A percentile compares a stretch with the other conserved stretches of the same genome.
These are phyloP conservation scores for Phaffia tasmanica DNA, from an alignment of 768 basidiomycete species.

Conservation along the genomic window DNA sequence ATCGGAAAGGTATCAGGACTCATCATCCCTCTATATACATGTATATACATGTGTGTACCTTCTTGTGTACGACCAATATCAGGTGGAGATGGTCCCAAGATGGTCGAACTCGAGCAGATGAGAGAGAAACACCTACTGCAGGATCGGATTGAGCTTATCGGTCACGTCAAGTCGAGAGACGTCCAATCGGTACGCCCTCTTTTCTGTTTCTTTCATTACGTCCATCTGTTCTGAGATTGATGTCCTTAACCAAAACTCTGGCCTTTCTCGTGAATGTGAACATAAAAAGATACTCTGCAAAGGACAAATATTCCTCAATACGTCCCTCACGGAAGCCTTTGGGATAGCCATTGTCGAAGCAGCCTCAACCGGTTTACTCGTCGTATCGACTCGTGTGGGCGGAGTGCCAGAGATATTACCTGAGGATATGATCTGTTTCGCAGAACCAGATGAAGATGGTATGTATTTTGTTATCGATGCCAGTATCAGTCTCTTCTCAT, in stretches of 20 bases:
- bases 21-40: too few relatives aligned
- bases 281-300: conserved; percentile 60
- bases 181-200: conserved; percentile 57
- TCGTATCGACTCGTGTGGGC: conserved; percentile 86
- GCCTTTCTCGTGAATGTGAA: not conserved
- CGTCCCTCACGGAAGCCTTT: conserved; percentile 89
- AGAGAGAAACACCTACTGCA: conserved; percentile 79
- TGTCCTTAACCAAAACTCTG: not conserved
- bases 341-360: conserved; percentile 97
- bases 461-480: conserved; percentile 29
- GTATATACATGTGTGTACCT: not conserved
- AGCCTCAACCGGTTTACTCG: conserved; percentile 83
- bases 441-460: conserved; percentile 90
- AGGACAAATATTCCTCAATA: conserved; percentile 88
- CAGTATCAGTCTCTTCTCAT: conserved; percentile 1
- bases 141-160: conserved; percentile 82
- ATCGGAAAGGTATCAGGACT: not conserved
- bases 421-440: conserved; percentile 87
- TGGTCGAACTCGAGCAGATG: conserved; percentile 90
- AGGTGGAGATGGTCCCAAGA: conserved; percentile 93
- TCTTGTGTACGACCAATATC: not conserved
- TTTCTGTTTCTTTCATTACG: not conserved
- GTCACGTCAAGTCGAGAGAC: conserved; percentile 64
- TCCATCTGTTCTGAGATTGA: not conserved
- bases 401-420: conserved; percentile 94